Evolutionary conservation across 805 yeast genomes (phyloP), one percentile per base, ranked within the genome.

Genomic region (Lipomyces chichibuensis): DNA sequence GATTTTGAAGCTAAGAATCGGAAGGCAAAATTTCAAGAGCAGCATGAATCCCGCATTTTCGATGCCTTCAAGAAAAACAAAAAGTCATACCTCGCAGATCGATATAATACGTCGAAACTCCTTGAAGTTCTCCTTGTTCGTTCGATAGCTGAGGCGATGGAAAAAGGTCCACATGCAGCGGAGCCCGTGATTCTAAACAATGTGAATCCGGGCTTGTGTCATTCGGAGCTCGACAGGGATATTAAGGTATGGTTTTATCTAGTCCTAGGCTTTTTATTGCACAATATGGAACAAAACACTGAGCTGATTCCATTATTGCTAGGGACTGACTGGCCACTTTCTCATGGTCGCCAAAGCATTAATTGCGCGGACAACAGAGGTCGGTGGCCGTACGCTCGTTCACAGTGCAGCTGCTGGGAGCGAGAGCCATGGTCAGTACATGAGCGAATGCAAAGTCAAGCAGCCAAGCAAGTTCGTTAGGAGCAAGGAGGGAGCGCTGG

Each of bases 361-460:
- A 2, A 0, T 51, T 11, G 54, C 54, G 4, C 54, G 54, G 11
- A 23, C 54, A 27, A 23, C 2, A 7, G 54, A 51, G 25, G 54
- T 51, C 8, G 54, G 54, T 23, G 17, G 29, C n/a, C 54, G 54
- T 13, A 51, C 54, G 7, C 57, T 51, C 5, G 61, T 58, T 14
- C 63, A 23, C 11, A 63, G 63, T 20, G 61, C 61, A 11, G 27
- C 27, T 17, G 61, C 63, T 13, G 57, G 61, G 5, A 17, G 53
- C 8, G 61, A 58, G 20, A 43, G 57, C 37, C 62, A 58, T 43
- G 61, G 61, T 8, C 33, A 32, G 14, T 58, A 58, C 17, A 51
- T 58, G 61, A 39, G 29, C 9, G 57, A 58, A 53, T 23, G 61
- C 37, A 39, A 43, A 33, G 57, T 35, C 5, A 17, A 56, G 3